Percentiles rank a stretch among this genome's conserved stretches.
These are phyloP conservation scores for Triangularia verruculosa DNA, from an alignment of 2,329 filamentous ascomycete genomes.

Conservation along the genomic window DNA sequence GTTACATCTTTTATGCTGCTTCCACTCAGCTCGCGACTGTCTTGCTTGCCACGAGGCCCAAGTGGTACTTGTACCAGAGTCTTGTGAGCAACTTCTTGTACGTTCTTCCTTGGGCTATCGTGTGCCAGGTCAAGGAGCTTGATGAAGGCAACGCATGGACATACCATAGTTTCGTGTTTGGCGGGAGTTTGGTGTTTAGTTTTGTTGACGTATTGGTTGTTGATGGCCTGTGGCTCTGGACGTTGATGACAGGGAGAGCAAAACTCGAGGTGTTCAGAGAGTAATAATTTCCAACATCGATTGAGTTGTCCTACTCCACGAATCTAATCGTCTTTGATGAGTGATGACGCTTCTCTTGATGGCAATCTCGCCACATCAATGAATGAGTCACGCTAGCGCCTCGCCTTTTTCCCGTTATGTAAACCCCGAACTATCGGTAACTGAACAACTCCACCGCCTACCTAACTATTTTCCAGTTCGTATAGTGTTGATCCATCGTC, in stretches of 20 bases:
- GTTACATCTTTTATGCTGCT: constrained; percentile 67
- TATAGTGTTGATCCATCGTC: too few relatives aligned
- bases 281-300: too few relatives aligned
- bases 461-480: too few relatives aligned
- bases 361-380: too few relatives aligned
- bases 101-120: constrained; percentile 69
- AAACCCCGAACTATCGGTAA: too few relatives aligned
- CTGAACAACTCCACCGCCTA: too few relatives aligned
- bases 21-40: constrained; percentile 64
- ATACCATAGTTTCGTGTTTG: constrained; percentile 65
- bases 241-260: constrained; percentile 44
- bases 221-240: constrained; percentile 51
- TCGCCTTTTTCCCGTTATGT: too few relatives aligned
- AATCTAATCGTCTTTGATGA: too few relatives aligned
- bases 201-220: constrained; percentile 56
- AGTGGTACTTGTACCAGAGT: constrained; percentile 67
- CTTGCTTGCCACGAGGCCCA: constrained; percentile 59
- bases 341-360: too few relatives aligned
- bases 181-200: constrained; percentile 65
- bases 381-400: too few relatives aligned
- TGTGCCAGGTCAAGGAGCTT: constrained; percentile 49
- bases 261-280: constrained; percentile 37
- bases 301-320: too few relatives aligned
- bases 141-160: constrained; percentile 59
- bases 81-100: constrained; percentile 65